Conservation (phyloP, 1,284 basidiomycete species). For the Boletellus dicymbophilus region DNA sequence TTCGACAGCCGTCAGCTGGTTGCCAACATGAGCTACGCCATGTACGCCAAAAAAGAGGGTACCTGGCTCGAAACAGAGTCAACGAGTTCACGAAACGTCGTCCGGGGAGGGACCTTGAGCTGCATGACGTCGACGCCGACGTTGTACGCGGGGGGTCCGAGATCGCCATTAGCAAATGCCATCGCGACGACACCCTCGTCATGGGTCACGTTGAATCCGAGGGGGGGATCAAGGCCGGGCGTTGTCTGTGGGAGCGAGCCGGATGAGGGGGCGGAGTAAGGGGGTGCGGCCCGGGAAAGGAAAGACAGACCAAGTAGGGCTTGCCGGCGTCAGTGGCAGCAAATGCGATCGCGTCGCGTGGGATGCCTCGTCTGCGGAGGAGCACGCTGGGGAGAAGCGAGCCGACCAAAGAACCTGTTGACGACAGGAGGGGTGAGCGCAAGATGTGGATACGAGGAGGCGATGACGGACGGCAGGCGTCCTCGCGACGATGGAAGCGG, state of each 20-base stretch:
- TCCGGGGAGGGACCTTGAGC: conserved; percentile 57
- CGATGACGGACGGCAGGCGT: conserved; percentile 59
- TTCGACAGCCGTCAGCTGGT: conserved; percentile 60
- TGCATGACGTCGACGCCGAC: conserved; percentile 83
- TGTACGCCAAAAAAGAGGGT: neutral
- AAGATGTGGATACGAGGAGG: neutral
- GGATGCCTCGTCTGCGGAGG: conserved; percentile 55
- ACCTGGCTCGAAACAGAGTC: conserved; percentile 70
- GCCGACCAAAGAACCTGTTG: conserved; percentile 70
- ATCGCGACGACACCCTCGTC: conserved; percentile 73
- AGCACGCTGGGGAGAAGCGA: conserved; percentile 65
- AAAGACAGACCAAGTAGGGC: conserved; percentile 62
- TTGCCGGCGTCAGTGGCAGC: conserved; percentile 62
- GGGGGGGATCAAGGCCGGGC: conserved; percentile 44
- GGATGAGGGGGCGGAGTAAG: neutral
- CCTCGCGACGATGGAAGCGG: conserved; percentile 67
- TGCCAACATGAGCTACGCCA: conserved; percentile 8
- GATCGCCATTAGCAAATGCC: conserved; percentile 55
- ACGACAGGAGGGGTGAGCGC: conserved; percentile 4
- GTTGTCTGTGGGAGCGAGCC: conserved; percentile 39
- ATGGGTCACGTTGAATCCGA: conserved; percentile 81
- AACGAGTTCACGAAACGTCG: conserved; percentile 59
- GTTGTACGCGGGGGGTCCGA: conserved; percentile 57
- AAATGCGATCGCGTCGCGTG: conserved; percentile 50
- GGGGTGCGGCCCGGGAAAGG: neutral